These are phyloP conservation scores for Rossbeevera mucosa DNA, from an alignment of 768 basidiomycete species.

Conservation along the genomic window DNA sequence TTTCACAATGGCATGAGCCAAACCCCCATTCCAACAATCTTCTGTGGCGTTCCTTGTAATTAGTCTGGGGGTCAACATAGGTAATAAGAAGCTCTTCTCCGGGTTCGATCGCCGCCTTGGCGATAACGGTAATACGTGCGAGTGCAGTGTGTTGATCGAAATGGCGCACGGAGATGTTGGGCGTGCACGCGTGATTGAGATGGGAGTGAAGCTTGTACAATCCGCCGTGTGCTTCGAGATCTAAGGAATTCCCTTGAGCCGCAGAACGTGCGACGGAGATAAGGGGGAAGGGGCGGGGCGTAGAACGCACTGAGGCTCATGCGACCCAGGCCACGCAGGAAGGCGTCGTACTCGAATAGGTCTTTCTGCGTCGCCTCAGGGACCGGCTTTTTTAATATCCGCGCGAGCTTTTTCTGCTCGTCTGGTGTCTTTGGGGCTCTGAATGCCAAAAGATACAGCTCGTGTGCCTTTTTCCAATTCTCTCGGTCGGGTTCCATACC, in stretches of 20 bases:
- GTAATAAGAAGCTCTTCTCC: constrained; percentile 77
- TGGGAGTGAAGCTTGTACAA: constrained; percentile 84
- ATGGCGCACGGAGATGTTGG: constrained; percentile 77
- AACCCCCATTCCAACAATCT: constrained; percentile 73
- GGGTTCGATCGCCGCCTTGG: constrained; percentile 53
- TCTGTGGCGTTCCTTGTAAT: constrained; percentile 40
- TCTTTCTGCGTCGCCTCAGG: constrained; percentile 48
- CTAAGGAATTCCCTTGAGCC: constrained; percentile 29
- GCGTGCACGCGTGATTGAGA: constrained; percentile 79
- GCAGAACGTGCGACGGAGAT: constrained; percentile 1
- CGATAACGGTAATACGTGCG: constrained; percentile 70
- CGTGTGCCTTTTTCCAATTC: constrained; percentile 64
- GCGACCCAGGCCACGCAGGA: constrained; percentile 65
- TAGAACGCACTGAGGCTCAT: constrained; percentile 58
- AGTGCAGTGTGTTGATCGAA: constrained; percentile 65
- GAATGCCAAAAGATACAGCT: constrained; percentile 58
- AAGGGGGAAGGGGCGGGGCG: background rate
- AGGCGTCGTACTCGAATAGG: constrained; percentile 74
- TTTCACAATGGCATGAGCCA: constrained; percentile 59
- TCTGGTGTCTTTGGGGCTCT: constrained; percentile 45
- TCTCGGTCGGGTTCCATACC: constrained; percentile 54
- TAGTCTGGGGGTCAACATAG: constrained; percentile 64
- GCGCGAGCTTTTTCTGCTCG: constrained; percentile 56
- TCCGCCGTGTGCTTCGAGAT: constrained; percentile 83
- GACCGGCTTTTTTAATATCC: constrained; percentile 46